phyloP scores from a whole-genome alignment of 2,329 filamentous ascomycete species.

The Fusarium protoensiforme region DNA sequence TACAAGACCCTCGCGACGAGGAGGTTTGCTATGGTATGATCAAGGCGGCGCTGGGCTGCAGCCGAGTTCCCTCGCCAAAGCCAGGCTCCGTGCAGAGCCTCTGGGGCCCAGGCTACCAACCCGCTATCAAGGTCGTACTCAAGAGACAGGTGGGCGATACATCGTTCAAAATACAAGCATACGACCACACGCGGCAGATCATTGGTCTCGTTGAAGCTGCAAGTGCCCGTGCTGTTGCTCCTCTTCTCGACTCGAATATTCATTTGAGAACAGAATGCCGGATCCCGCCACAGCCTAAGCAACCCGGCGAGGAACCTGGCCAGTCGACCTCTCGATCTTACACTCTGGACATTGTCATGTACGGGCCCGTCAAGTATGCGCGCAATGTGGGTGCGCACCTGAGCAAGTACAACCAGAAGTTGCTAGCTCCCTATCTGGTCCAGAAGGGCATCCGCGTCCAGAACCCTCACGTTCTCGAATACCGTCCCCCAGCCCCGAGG shows the following conservation, averaged over 20 bases:
- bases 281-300: conserved; percentile 74
- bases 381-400: conserved; percentile 75
- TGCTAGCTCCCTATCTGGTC: conserved; percentile 73
- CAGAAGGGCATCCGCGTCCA: conserved; percentile 76
- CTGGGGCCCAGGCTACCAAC: conserved; percentile 71
- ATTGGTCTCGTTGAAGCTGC: conserved; percentile 81
- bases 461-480: conserved; percentile 77
- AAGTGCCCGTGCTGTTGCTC: conserved; percentile 74
- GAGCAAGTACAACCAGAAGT: conserved; percentile 70
- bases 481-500: conserved; percentile 53
- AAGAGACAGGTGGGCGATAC: conserved; percentile 67
- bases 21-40: conserved; percentile 86
- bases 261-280: conserved; percentile 78
- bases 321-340: conserved; percentile 69
- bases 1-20: conserved; percentile 71
- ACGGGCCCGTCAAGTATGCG: conserved; percentile 76
- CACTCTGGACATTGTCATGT: conserved; percentile 79
- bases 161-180: conserved; percentile 74
- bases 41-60: conserved; percentile 74
- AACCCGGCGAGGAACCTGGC: conserved; percentile 72
- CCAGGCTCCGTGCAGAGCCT: conserved; percentile 67
- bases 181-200: conserved; percentile 75
- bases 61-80: conserved; percentile 75
- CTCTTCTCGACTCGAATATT: conserved; percentile 75
- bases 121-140: conserved; percentile 78